phyloP scores from a whole-genome alignment of 805 yeast species.

The Brettanomyces nanus region DNA sequence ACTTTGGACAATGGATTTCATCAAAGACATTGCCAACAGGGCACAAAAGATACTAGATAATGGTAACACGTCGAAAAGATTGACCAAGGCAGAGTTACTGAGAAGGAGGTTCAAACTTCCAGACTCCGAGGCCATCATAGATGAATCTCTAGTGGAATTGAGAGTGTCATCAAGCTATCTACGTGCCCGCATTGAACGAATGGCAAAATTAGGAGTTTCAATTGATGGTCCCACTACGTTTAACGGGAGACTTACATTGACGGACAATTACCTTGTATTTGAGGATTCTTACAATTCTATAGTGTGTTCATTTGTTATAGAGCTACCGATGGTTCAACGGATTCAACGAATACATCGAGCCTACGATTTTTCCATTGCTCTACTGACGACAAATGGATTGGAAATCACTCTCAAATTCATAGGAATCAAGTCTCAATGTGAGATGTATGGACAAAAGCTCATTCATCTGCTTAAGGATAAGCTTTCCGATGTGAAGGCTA shows the following conservation, averaged over 20 bases:
- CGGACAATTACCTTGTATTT: conserved; percentile 71
- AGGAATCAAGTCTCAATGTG: conserved; percentile 73
- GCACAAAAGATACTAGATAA: conserved; percentile 41
- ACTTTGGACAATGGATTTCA: conserved; percentile 45
- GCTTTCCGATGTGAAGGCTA: conserved; percentile 48
- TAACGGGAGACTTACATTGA: conserved; percentile 57
- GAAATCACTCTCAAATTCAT: conserved; percentile 62
- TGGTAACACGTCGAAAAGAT: conserved; percentile 30
- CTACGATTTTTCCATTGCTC: conserved; percentile 69
- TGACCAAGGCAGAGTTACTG: conserved; percentile 63
- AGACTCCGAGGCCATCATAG: conserved; percentile 53
- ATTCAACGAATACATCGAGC: conserved; percentile 80
- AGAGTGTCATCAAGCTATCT: conserved; percentile 22
- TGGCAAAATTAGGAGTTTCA: conserved; percentile 5
- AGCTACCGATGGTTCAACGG: conserved; percentile 69
- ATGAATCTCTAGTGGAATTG: conserved; percentile 62
- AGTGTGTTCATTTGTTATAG: conserved; percentile 61
- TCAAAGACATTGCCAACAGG: conserved; percentile 38
- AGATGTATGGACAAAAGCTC: conserved; percentile 64
- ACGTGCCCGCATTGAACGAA: conserved; percentile 10
- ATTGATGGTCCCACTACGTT: conserved; percentile 22
- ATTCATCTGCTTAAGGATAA: conserved; percentile 56
- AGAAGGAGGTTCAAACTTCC: conserved; percentile 66
- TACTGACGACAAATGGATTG: conserved; percentile 60
- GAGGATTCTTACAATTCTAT: conserved; percentile 61